Base-by-base conservation (phyloP, 2,329 filamentous ascomycete species). In the Exophiala calicioides region DNA sequence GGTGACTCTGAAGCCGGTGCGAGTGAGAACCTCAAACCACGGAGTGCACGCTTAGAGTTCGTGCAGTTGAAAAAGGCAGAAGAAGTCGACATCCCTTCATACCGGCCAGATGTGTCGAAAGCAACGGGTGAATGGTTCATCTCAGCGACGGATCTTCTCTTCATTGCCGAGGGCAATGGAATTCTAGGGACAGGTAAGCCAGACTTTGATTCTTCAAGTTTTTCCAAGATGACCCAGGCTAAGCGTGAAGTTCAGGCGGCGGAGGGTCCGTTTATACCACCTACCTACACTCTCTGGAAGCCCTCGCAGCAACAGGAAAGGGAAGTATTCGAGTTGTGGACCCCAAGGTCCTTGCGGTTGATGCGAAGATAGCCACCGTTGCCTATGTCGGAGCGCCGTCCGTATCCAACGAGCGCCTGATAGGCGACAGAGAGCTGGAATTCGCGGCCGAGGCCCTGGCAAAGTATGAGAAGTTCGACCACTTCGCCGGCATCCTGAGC, bases 151-250 rank as follows among this genome's bases (percentile, higher is more conserved):
- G 72, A 75, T 52, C 57, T 74, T 1, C 60, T 64, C 4, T 75
- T 68, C 65, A 65, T 75, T 10, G 65, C 70, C 3, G 68, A 68
- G 16, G 72, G 72, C 3, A 73, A 70, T 50, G 74, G 74, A 44
- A 69, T 75, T 12, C 62, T 75, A 4, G 72, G 72, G 15, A 73
- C 7, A 7, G 24, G 24, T 27, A 27, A 27, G 24, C 24, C 24
- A 7, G 7, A 7, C n/a, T 27, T 27, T 27, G n/a, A 7, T n/a
- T 27, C 24, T 7, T 27, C 24, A 27, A 27, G n/a, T n/a, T n/a
- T n/a, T n/a, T n/a, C n/a, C n/a, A n/a, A n/a, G n/a, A n/a, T n/a
- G n/a, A n/a, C n/a, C n/a, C n/a, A n/a, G n/a, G n/a, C 7, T 27
- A 7, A 7, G 24, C 7, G 24, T 27, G n/a, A 27, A 27, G 7